These are phyloP conservation scores for Trichosporon ovoides DNA, from an alignment of 1,284 basidiomycete species.

Conservation along the genomic window DNA sequence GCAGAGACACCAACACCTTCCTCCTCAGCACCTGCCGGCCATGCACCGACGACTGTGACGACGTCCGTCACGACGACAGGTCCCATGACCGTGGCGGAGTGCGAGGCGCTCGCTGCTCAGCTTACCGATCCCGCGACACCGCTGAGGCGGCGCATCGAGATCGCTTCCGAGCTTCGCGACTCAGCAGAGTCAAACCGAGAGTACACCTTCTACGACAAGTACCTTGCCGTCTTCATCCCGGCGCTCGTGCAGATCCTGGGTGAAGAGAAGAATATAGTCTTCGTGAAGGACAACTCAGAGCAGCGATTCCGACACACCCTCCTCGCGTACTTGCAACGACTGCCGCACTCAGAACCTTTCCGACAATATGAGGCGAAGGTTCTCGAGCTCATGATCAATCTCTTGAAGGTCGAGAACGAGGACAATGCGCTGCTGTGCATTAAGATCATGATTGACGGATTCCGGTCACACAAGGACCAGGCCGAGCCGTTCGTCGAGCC, in stretches of 20 bases:
- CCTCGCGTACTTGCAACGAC: slow-evolving; percentile 80
- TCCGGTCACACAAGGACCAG: slow-evolving; percentile 54
- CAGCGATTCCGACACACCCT: slow-evolving; percentile 76
- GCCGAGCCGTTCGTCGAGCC: slow-evolving; percentile 73
- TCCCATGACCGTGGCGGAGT: slow-evolving; percentile 38
- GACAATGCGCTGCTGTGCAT: slow-evolving; percentile 88
- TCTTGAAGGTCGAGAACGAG: slow-evolving; percentile 89
- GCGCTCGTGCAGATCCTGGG: slow-evolving; percentile 72
- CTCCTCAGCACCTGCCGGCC: slow-evolving; percentile 20
- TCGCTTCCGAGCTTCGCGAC: slow-evolving; percentile 75
- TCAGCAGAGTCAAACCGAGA: slow-evolving; percentile 79
- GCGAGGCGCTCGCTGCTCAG: slow-evolving; percentile 42
- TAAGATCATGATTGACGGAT: slow-evolving; percentile 81
- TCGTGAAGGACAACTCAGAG: slow-evolving; percentile 72
- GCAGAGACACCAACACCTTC: slow-evolving; percentile 31
- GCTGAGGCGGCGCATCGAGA: slow-evolving; percentile 23
- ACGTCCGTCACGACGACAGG: slow-evolving; percentile 27
- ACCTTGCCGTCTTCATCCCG: slow-evolving; percentile 59
- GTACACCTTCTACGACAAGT: slow-evolving; percentile 64
- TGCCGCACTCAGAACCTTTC: slow-evolving; percentile 75
- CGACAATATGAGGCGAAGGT: slow-evolving; percentile 66
- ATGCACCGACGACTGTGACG: slow-evolving; percentile 19
- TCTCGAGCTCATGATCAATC: slow-evolving; percentile 67
- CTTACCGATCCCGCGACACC: slow-evolving; percentile 31
- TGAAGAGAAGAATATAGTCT: slow-evolving; percentile 64